Percentiles rank a stretch among this genome's conserved stretches.
Conservation (phyloP, 352 stramenopile genomes). For the Globisporangium heterothallicum region DNA sequence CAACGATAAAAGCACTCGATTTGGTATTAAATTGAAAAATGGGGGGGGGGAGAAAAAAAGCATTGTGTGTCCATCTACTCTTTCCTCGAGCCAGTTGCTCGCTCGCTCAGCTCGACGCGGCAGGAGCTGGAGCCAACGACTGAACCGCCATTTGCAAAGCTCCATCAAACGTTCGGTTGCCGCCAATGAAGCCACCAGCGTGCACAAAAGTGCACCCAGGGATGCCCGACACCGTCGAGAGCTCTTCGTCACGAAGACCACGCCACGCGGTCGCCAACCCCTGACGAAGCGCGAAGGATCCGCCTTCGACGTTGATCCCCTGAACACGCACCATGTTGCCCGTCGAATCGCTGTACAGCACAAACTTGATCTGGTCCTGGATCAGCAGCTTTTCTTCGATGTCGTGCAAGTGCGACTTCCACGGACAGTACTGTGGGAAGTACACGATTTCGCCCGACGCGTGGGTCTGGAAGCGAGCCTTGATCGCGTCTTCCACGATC, state of each 20-base stretch:
- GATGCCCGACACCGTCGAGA: slow-evolving; percentile 87
- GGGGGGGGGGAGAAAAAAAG: too few relatives aligned
- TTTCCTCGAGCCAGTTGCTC: too few relatives aligned
- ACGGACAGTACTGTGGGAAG: slow-evolving; percentile 91
- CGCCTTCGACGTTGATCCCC: slow-evolving; percentile 91
- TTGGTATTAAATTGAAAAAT: too few relatives aligned
- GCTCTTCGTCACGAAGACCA: slow-evolving; percentile 91
- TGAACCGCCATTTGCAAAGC: slow-evolving; percentile 92
- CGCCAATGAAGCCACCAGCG: slow-evolving; percentile 98
- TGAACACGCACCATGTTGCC: slow-evolving; percentile 95
- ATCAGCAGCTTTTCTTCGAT: slow-evolving; percentile 91
- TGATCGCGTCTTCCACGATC: slow-evolving; percentile 91
- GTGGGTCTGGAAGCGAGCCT: slow-evolving; percentile 85
- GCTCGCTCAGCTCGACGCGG: slow-evolving; percentile 1
- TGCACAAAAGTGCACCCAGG: slow-evolving; percentile 96
- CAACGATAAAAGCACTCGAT: too few relatives aligned
- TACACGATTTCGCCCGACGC: slow-evolving; percentile 91
- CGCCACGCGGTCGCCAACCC: slow-evolving; percentile 90
- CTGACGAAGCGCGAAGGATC: slow-evolving; percentile 92
- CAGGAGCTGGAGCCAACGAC: slow-evolving; percentile 26
- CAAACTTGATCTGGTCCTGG: slow-evolving; percentile 92
- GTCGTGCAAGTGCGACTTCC: slow-evolving; percentile 96
- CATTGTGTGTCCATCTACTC: too few relatives aligned
- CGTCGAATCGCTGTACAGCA: slow-evolving; percentile 93
- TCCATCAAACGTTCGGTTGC: slow-evolving; percentile 94